Evolutionary conservation across 2,329 filamentous ascomycete species (phyloP), one percentile per base, ranked within the genome.

Genomic region (Chrysosphaeria jannelii): DNA sequence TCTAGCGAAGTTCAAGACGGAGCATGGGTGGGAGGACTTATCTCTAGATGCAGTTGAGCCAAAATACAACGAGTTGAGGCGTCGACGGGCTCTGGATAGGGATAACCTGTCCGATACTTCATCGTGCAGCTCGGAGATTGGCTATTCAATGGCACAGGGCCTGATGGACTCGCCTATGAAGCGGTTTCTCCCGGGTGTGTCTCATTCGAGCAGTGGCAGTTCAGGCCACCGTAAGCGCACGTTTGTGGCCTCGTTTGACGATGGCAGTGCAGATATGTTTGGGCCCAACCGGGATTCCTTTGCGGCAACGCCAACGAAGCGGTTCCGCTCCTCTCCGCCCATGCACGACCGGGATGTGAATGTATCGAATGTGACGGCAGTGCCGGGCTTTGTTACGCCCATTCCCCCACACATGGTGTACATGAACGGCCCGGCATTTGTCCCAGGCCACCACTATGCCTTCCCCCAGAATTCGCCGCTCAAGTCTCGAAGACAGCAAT

Each of bases 1-100:
- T 28, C 63, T 93, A 32, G 85, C 85, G 41, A 85, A 88, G 45
- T 85, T 91, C 58, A 93, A 93, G 50, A 78, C 85, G 34, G 78
- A 88, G 47, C 71, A 89, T 49, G 79, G 79, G 41, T 88, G 78
- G 67, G 71, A 91, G 46, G 74, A 85, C 44, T 58, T 89, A 41
- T 74, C 70, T 31, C 61, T 88, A 38, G 74, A 78, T 41, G 66
- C 56, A 30, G 75, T 90, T 46, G 76, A 89, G 46, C 75, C 76
- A 24, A 71, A 68, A 41, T 51, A 81, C 31, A 69, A 81, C 39
- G 61, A 78, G 39, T 62, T 81, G 45, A 54, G 79, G 40, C 62
- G 69, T 46, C 58, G 66, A 34, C 71, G 68, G 46, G 59, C 70
- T 25, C 51, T 51, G 32, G 57, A 63, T 22, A 68, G 65, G 38